phyloP scores from a whole-genome alignment of 805 yeast genomes.

The Saccharomycopsis sp. region DNA sequence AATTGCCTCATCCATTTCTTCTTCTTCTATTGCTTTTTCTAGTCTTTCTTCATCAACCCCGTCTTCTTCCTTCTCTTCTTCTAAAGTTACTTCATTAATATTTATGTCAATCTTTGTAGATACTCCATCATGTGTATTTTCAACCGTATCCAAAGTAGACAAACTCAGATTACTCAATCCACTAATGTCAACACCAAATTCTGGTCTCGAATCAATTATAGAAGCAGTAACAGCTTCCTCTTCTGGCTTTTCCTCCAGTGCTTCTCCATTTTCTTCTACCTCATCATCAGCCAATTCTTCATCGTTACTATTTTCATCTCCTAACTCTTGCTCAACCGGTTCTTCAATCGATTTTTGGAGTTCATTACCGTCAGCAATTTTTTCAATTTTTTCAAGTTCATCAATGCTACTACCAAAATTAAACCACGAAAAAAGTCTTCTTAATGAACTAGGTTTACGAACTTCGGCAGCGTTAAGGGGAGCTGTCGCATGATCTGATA shows the following conservation, averaged over 20 bases:
- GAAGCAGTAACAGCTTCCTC: not conserved
- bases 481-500: not conserved
- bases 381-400: not conserved
- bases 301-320: not conserved
- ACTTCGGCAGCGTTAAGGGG: not conserved
- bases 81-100: not conserved
- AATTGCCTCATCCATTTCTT: not conserved
- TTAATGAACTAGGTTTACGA: not conserved
- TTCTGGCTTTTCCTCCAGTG: not conserved
- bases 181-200: not conserved
- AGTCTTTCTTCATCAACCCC: not conserved
- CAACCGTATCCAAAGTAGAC: too few species aligned
- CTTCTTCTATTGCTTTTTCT: conserved; percentile 1
- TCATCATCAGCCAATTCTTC: not conserved
- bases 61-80: conserved; percentile 4
- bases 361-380: not conserved
- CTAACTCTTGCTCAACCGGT: not conserved
- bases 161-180: not conserved
- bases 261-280: conserved; percentile 2
- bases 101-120: too few species aligned
- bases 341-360: not conserved
- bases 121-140: too few species aligned
- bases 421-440: not conserved
- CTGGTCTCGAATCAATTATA: not conserved
- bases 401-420: not conserved